Evolutionary conservation across 2,329 filamentous ascomycete species (phyloP).

Genomic region (Fusarium praegraminearum): DNA sequence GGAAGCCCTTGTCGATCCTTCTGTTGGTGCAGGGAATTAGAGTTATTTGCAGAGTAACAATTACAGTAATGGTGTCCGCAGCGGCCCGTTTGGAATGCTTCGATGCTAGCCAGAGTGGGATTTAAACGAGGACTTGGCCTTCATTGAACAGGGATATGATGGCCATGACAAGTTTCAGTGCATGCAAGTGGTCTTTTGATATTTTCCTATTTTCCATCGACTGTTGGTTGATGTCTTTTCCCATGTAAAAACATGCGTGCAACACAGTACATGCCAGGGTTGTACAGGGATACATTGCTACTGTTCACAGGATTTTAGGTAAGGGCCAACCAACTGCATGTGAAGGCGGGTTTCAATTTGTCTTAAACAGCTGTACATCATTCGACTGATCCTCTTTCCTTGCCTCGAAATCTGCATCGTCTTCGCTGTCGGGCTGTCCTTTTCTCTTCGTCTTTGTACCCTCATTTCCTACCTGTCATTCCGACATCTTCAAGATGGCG

Average conservation of each 20-base stretch:
- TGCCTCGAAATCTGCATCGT: neutral
- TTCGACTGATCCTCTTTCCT: neutral
- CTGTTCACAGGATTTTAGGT: constrained; percentile 4
- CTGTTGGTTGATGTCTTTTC: neutral
- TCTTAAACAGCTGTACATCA: neutral
- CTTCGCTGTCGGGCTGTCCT: accelerated
- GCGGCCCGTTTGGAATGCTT: neutral
- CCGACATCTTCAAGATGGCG: neutral
- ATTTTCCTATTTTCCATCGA: neutral
- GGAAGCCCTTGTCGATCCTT: constrained; percentile 24
- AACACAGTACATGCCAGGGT: neutral
- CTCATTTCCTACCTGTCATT: neutral
- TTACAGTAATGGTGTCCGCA: neutral
- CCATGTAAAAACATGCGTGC: neutral
- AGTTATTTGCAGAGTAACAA: neutral
- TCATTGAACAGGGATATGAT: neutral
- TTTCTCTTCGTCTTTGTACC: neutral
- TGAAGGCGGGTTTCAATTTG: neutral
- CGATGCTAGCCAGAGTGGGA: neutral
- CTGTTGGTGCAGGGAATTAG: neutral
- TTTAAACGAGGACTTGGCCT: constrained; percentile 1
- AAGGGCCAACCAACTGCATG: neutral
- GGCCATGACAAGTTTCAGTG: neutral
- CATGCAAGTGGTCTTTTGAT: neutral
- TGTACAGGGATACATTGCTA: neutral